Evolutionary conservation across 2,329 filamentous ascomycete species (phyloP).

Genomic region (Monosporascus sp.): DNA sequence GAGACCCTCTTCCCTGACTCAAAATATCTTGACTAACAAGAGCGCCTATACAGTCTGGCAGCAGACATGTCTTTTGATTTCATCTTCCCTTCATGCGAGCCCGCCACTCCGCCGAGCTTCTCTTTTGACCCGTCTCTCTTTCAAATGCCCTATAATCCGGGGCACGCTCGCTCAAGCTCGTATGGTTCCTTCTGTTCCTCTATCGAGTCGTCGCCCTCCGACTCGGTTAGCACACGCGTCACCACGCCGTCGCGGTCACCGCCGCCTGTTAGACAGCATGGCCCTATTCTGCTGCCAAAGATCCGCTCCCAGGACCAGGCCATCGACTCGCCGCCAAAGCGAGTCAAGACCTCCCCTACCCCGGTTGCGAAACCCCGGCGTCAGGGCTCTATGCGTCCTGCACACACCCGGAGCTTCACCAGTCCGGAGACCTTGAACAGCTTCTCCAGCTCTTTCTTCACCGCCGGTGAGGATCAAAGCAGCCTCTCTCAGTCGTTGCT

Average conservation of each 20-base stretch:
- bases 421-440: conserved; percentile 51
- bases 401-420: conserved; percentile 54
- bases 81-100: conserved; percentile 49
- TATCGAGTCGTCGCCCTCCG: conserved; percentile 56
- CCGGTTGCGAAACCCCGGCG: conserved; percentile 27
- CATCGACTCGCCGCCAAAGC: conserved; percentile 53
- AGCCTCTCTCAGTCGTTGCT: conserved; percentile 46
- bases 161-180: conserved; percentile 59
- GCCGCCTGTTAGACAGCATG: conserved; percentile 71
- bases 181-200: conserved; percentile 62
- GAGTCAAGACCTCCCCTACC: conserved; percentile 49
- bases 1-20: conserved; percentile 1
- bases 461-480: conserved; percentile 26
- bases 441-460: conserved; percentile 34
- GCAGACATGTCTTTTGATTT: conserved; percentile 59
- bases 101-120: conserved; percentile 45
- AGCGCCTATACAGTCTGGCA: conserved; percentile 45
- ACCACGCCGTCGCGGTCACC: conserved; percentile 61
- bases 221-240: conserved; percentile 61
- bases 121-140: conserved; percentile 52
- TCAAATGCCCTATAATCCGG: conserved; percentile 46
- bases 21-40: conserved; percentile 22
- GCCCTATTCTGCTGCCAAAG: conserved; percentile 76
- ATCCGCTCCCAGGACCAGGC: conserved; percentile 80
- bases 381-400: conserved; percentile 33